These are phyloP conservation scores for Didymosphaeria variabile DNA, from an alignment of 2,329 filamentous ascomycete genomes.

Conservation along the genomic window DNA sequence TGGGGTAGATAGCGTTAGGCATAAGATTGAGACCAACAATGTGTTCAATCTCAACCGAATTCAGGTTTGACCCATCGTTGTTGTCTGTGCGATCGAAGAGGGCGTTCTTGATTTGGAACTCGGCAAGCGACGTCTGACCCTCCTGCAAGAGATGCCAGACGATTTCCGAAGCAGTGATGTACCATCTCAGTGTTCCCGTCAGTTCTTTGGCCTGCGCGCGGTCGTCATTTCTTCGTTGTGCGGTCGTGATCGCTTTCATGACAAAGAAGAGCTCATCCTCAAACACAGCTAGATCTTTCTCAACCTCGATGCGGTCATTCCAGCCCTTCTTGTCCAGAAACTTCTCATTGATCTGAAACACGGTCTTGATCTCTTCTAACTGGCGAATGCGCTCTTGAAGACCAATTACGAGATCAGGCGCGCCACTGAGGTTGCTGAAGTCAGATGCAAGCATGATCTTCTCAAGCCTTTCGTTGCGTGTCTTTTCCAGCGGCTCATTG, in stretches of 20 bases:
- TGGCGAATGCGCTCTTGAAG: constrained; percentile 93
- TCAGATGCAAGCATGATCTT: constrained; percentile 99
- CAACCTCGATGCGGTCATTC: constrained; percentile 88
- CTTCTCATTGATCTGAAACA: constrained; percentile 92
- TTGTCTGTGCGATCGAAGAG: constrained; percentile 97
- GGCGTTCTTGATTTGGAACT: constrained; percentile 90
- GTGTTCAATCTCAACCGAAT: constrained; percentile 86
- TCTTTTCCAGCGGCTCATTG: constrained; percentile 95
- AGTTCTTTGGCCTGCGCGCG: constrained; percentile 68
- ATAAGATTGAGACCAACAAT: constrained; percentile 90
- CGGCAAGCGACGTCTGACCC: constrained; percentile 84
- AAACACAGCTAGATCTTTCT: constrained; percentile 85
- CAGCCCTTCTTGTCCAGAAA: constrained; percentile 88
- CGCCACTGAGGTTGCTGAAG: constrained; percentile 94
- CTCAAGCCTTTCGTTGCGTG: constrained; percentile 91
- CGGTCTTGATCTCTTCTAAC: constrained; percentile 93
- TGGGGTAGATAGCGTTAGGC: constrained; percentile 89
- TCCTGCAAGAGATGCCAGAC: constrained; percentile 96
- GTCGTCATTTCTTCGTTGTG: constrained; percentile 85
- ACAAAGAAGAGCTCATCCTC: constrained; percentile 99
- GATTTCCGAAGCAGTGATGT: constrained; percentile 91
- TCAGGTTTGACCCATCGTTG: constrained; percentile 94
- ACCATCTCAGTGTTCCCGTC: constrained; percentile 86
- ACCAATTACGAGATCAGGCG: constrained; percentile 89
- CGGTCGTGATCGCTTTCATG: constrained; percentile 99